Evolutionary conservation across 192 early-diverging fungal genomes (phyloP), one percentile per base, ranked within the genome.

Genomic region (Rhizophagus clarus): DNA sequence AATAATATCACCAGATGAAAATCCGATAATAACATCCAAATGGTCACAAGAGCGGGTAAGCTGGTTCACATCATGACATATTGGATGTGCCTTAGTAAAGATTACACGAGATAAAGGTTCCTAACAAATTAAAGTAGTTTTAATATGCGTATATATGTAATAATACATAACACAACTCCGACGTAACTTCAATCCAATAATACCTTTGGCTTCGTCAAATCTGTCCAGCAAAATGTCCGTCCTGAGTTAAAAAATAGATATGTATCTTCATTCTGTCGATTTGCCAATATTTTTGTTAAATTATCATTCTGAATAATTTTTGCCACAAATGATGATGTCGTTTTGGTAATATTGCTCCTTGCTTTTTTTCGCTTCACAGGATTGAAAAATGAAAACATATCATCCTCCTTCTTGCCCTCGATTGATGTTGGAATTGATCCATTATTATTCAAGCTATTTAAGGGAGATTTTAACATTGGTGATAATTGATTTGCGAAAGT

Each of bases 21-120:
- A 93, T 6, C 95, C 96, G 84, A 97, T 91, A n/a, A 97, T 87
- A 8, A 96, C 88, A 79, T 97, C 95, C 77, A 98, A 81, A 72
- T 90, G 93, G 51, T 93, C 87, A 63, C 83, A 87, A 64, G 84
- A 90, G 26, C 92, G 83, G 3, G 93, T 95, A 15, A 91, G 73
- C 26, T 87, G 74, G 83, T 97, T 97, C 26, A 97, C 89, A 84
- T 95, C 96, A 82, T 96, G 93, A 74, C 94, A 97, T 3, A 93
- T 92, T 0, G 96, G 93, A 70, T 90, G 90, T 29, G 90, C 91
- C 60, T 94, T 90, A 29, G 89, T 84, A 71, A 99, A 91, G 49
- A 91, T 85, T 7, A 97, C 85, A 10, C 91, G 88, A 10, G 95
- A 94, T 45, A 99, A 85, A 0, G 94, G 93, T 32, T 97, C 93